These are phyloP conservation scores for Punica granatum DNA, from an alignment of 345 rosid species.

Conservation along the genomic window DNA sequence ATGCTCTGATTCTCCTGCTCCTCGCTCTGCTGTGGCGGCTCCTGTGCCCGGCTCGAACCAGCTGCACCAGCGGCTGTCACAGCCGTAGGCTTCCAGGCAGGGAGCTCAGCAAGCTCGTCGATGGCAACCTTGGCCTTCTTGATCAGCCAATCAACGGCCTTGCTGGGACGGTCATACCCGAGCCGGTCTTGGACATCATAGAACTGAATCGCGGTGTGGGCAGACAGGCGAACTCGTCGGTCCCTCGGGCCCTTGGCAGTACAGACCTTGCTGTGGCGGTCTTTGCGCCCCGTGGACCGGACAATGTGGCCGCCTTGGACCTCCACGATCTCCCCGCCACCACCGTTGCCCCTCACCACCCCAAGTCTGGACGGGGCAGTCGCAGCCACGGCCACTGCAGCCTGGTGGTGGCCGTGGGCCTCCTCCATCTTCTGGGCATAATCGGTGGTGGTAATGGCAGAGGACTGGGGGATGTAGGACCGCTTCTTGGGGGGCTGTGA, in stretches of 20 bases:
- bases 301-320: slow-evolving; percentile 98
- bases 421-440: slow-evolving; percentile 51
- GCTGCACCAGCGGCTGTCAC: slow-evolving; percentile 15
- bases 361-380: slow-evolving; percentile 45
- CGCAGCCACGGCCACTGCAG: slow-evolving; percentile 16
- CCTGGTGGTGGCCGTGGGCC: slow-evolving; percentile 18
- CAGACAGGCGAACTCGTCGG: slow-evolving; percentile 89
- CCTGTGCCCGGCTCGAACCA: slow-evolving; percentile 2
- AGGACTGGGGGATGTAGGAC: slow-evolving; percentile 18
- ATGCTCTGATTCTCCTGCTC: neutral
- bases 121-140: slow-evolving; percentile 77
- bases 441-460: slow-evolving; percentile 30
- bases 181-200: slow-evolving; percentile 95
- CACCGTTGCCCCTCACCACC: slow-evolving; percentile 37
- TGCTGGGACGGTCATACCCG: slow-evolving; percentile 93
- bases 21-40: neutral
- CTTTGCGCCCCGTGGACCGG: slow-evolving; percentile 73
- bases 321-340: slow-evolving; percentile 64
- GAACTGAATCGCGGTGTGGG: slow-evolving; percentile 93
- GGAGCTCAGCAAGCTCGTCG: slow-evolving; percentile 76
- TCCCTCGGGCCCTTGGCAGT: slow-evolving; percentile 94
- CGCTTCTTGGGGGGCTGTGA: slow-evolving; percentile 34
- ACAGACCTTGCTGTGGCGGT: slow-evolving; percentile 91
- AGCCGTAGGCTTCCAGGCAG: slow-evolving; percentile 60
- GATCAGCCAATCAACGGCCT: slow-evolving; percentile 93